A percentile compares a stretch with the other conserved stretches of the same genome.
These are phyloP conservation scores for Cytospora schulzeri DNA, from an alignment of 2,329 filamentous ascomycete species.

Conservation along the genomic window DNA sequence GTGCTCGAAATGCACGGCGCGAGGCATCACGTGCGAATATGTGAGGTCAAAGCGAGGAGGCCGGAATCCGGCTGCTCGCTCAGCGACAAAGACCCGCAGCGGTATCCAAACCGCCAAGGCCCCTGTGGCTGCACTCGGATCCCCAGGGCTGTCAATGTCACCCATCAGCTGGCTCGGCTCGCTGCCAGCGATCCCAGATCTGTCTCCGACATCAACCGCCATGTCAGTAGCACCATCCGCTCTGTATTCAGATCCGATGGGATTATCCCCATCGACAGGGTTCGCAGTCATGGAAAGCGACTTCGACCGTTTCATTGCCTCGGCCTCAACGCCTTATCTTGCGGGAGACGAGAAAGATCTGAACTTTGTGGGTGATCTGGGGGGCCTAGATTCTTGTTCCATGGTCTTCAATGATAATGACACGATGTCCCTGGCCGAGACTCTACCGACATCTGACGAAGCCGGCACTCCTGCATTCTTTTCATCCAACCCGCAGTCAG, in stretches of 20 bases:
- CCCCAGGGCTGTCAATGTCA: not conserved
- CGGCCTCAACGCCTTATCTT: not conserved
- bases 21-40: slow-evolving; percentile 38
- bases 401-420: not conserved
- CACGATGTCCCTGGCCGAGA: not conserved
- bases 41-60: slow-evolving; percentile 32
- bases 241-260: not conserved
- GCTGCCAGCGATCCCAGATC: not conserved
- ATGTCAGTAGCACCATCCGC: not conserved
- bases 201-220: not conserved
- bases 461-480: not conserved
- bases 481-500: not conserved
- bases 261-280: not conserved
- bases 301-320: not conserved
- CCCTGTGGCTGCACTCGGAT: not conserved
- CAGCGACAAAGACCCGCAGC: slow-evolving; percentile 4
- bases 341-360: not conserved
- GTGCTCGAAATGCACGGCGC: slow-evolving; percentile 38
- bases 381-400: not conserved
- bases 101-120: not conserved
- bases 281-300: not conserved
- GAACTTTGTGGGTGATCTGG: not conserved
- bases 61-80: slow-evolving; percentile 22
- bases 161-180: not conserved
- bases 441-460: not conserved